These are phyloP conservation scores for Alternaria panax DNA, from an alignment of 2,329 filamentous ascomycete genomes.

Conservation along the genomic window DNA sequence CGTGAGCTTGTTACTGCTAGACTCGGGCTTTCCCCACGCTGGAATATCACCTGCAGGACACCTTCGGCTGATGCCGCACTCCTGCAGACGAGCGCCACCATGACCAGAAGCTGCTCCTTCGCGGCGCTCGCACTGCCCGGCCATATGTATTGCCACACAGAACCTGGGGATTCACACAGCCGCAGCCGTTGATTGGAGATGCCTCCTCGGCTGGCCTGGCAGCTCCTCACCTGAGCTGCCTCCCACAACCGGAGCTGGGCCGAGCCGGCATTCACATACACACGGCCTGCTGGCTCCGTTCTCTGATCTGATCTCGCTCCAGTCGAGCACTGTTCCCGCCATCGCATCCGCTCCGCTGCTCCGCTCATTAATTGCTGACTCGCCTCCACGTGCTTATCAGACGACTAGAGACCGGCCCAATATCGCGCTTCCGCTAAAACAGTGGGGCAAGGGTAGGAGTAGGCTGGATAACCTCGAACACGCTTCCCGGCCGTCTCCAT, in stretches of 20 bases:
- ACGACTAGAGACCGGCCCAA: slow-evolving; percentile 41
- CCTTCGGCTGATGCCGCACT: slow-evolving; percentile 25
- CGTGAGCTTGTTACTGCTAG: slow-evolving; percentile 1
- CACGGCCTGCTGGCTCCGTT: slow-evolving; percentile 20
- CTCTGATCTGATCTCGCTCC: slow-evolving; percentile 8
- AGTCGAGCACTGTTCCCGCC: slow-evolving; percentile 12
- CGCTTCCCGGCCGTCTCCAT: slow-evolving; percentile 27
- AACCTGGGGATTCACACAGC: slow-evolving; percentile 29
- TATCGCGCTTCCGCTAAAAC: slow-evolving; percentile 47
- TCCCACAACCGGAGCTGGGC: slow-evolving; percentile 12
- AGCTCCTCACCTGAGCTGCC: slow-evolving; percentile 37
- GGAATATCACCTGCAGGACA: slow-evolving; percentile 19
- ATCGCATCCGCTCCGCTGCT: slow-evolving; percentile 20
- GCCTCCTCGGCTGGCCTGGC: slow-evolving; percentile 29
- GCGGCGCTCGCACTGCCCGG: slow-evolving; percentile 22
- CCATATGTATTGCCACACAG: slow-evolving; percentile 6
- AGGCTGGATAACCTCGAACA: slow-evolving; percentile 15
- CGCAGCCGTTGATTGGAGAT: slow-evolving; percentile 40
- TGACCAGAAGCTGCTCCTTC: slow-evolving; percentile 26
- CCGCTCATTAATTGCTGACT: slow-evolving; percentile 27
- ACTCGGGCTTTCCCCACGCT: slow-evolving; percentile 9
- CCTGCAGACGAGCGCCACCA: slow-evolving; percentile 34
- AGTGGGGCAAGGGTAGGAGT: slow-evolving; percentile 44
- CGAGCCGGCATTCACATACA: slow-evolving; percentile 6
- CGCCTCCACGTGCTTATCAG: slow-evolving; percentile 45